These are phyloP conservation scores for Calonectria hawksworthii DNA, from an alignment of 2,329 filamentous ascomycete species.

Conservation along the genomic window DNA sequence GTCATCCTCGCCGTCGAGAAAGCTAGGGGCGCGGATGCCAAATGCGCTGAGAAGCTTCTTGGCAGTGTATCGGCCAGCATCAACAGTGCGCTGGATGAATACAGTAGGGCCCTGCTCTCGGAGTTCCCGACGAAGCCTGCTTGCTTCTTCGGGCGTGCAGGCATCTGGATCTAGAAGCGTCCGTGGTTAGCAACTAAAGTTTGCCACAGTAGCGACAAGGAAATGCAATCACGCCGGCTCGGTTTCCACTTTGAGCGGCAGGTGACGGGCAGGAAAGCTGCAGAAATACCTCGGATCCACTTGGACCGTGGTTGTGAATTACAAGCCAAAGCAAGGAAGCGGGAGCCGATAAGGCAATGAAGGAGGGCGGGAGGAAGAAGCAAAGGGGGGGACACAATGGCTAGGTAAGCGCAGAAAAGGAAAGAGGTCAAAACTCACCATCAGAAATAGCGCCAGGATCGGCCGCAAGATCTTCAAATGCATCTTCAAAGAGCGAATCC, in stretches of 20 bases:
- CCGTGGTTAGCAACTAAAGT: constrained; percentile 13
- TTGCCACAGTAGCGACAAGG: constrained; percentile 18
- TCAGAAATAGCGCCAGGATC: constrained; percentile 61
- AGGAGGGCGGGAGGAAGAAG: constrained; percentile 10
- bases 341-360: constrained; percentile 3
- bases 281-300: constrained; percentile 26
- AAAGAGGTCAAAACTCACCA: constrained; percentile 54
- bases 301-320: constrained; percentile 22
- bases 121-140: constrained; percentile 77
- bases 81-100: constrained; percentile 82
- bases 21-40: constrained; percentile 79
- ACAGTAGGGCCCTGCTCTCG: constrained; percentile 82
- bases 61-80: constrained; percentile 77
- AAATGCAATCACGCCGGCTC: constrained; percentile 7
- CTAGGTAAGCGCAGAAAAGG: constrained; percentile 21
- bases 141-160: constrained; percentile 79
- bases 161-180: constrained; percentile 58
- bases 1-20: constrained; percentile 77
- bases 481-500: constrained; percentile 74
- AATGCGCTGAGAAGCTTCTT: constrained; percentile 92
- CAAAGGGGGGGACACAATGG: neutral
- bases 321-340: neutral
- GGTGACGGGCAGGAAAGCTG: neutral
- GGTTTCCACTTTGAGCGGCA: neutral
- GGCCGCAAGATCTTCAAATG: constrained; percentile 70